Evolutionary conservation across 495 filamentous ascomycete genomes (phyloP).

Genomic region (Penicillium salamii): DNA sequence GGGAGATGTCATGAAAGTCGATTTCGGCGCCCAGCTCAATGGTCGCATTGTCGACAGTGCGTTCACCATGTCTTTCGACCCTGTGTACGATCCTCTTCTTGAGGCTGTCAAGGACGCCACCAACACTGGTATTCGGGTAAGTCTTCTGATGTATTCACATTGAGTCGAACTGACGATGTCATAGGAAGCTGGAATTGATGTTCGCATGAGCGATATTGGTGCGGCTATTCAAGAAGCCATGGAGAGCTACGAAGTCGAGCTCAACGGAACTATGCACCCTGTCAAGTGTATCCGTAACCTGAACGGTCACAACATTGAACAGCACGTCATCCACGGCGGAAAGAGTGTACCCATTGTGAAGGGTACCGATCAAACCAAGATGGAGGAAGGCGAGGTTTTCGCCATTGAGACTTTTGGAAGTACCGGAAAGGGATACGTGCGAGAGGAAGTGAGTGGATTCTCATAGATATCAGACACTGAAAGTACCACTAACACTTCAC

Average conservation of each 20-base stretch:
- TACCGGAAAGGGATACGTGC: constrained; percentile 82
- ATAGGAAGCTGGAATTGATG: constrained; percentile 60
- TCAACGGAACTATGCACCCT: constrained; percentile 70
- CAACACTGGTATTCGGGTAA: constrained; percentile 72
- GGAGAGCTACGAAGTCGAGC: constrained; percentile 65
- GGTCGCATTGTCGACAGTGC: constrained; percentile 90
- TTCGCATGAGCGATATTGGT: constrained; percentile 59
- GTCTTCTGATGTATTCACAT: constrained; percentile 1
- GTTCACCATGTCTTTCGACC: constrained; percentile 87
- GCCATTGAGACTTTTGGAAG: constrained; percentile 94
- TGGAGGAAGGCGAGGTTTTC: constrained; percentile 93
- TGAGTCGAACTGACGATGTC: constrained; percentile 19
- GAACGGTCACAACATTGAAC: constrained; percentile 84
- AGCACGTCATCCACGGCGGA: constrained; percentile 80
- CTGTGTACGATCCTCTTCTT: constrained; percentile 78
- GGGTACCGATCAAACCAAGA: constrained; percentile 73
- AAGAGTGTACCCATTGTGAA: constrained; percentile 93
- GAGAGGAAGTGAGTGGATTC: constrained; percentile 62
- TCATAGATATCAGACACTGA: neutral
- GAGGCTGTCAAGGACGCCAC: constrained; percentile 82
- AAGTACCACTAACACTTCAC: constrained; percentile 8
- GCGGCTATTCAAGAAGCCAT: constrained; percentile 64
- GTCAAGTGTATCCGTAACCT: constrained; percentile 86
- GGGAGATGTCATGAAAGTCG: constrained; percentile 89
- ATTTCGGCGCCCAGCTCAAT: constrained; percentile 89